Conservation (phyloP, 345 rosid species). For the Xanthoceras sorbifolium region DNA sequence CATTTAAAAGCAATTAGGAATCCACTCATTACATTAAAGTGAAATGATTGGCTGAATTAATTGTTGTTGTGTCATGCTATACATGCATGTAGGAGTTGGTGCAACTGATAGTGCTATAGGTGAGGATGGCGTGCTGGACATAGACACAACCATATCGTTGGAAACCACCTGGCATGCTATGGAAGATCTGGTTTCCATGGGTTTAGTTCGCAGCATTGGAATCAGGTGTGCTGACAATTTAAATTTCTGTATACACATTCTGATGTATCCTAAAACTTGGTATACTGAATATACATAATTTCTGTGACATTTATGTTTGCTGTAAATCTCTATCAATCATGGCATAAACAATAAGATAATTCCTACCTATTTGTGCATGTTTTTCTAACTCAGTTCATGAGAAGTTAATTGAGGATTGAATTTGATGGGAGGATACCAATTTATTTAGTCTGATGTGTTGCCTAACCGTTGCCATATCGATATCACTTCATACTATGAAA, state of each 20-base stretch:
- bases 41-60: background rate
- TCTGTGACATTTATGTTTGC: background rate
- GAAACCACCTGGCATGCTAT: constrained; percentile 92
- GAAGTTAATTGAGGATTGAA: background rate
- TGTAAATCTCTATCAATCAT: background rate
- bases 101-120: constrained; percentile 66
- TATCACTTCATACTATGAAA: background rate
- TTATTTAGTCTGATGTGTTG: background rate
- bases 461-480: background rate
- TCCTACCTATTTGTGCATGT: background rate
- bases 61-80: background rate
- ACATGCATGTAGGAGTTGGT: constrained; percentile 59
- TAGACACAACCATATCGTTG: constrained; percentile 73
- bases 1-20: constrained; percentile 4
- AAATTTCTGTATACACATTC: background rate
- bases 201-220: constrained; percentile 85
- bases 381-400: background rate
- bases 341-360: background rate
- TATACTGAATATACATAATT: background rate
- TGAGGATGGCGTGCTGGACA: constrained; percentile 76
- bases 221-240: constrained; percentile 43
- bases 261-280: background rate
- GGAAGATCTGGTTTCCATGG: constrained; percentile 86
- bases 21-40: background rate
- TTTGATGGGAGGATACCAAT: background rate